phyloP scores from a whole-genome alignment of 129 eudicot species.

The Sambucus nigra region DNA sequence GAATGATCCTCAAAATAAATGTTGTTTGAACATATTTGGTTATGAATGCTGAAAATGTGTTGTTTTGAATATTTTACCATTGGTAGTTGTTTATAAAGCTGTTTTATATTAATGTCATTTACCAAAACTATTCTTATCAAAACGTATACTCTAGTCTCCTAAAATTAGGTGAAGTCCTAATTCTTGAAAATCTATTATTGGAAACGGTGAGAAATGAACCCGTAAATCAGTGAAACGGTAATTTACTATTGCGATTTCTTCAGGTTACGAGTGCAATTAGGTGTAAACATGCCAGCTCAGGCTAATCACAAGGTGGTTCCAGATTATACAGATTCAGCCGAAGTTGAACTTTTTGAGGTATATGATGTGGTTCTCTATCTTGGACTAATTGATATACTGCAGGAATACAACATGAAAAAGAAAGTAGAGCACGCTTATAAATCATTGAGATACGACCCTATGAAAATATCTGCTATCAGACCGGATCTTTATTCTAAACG shows the following conservation, averaged over 20 bases:
- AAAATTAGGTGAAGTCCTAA: too few relatives aligned
- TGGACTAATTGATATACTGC: constrained; percentile 86
- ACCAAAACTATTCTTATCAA: too few relatives aligned
- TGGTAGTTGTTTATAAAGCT: too few relatives aligned
- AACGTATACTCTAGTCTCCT: too few relatives aligned
- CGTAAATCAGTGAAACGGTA: too few relatives aligned
- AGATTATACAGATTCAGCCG: constrained; percentile 40
- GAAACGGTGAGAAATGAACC: too few relatives aligned
- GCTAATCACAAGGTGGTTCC: constrained; percentile 67
- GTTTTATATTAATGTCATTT: too few relatives aligned
- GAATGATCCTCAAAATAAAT: too few relatives aligned
- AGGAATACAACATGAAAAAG: constrained; percentile 79
- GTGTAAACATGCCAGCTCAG: constrained; percentile 97
- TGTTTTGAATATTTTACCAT: too few relatives aligned
- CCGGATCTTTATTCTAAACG: constrained; percentile 73
- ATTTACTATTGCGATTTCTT: constrained; percentile 1
- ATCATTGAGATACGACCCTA: constrained; percentile 59
- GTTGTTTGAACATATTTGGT: too few relatives aligned
- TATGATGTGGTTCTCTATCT: constrained; percentile 86
- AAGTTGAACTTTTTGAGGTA: constrained; percentile 85
- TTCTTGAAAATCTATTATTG: too few relatives aligned
- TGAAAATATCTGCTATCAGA: constrained; percentile 61
- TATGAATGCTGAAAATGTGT: too few relatives aligned
- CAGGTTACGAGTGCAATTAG: constrained; percentile 90
- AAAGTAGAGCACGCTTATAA: constrained; percentile 74